Percentiles rank a stretch among this genome's conserved stretches.
These are phyloP conservation scores for Daucus carota DNA, from an alignment of 129 eudicot species.

Conservation along the genomic window DH1_v3.0 NC_030385.2:29520501-29521000, in stretches of 20 bases:
- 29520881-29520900: slow-evolving; percentile 45
- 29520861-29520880: background rate
- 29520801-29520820: background rate
- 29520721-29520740: background rate
- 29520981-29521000: slow-evolving; percentile 22
- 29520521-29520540: too few relatives aligned
- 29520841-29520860: background rate
- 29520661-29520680: background rate
- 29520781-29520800: background rate
- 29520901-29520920: slow-evolving; percentile 35
- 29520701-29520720: background rate
- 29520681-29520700: background rate
- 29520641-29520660: too few relatives aligned
- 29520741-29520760: background rate
- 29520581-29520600: too few relatives aligned
- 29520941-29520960: slow-evolving; percentile 44
- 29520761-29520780: background rate
- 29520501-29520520: too few relatives aligned
- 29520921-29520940: slow-evolving; percentile 30
- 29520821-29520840: background rate
- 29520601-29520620: too few relatives aligned
- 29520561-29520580: too few relatives aligned
- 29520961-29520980: slow-evolving; percentile 33
- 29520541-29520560: too few relatives aligned
- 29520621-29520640: too few relatives aligned